Evolutionary conservation across 2,329 filamentous ascomycete species (phyloP).

Genomic region (Pseudogymnoascus sp.): DNA sequence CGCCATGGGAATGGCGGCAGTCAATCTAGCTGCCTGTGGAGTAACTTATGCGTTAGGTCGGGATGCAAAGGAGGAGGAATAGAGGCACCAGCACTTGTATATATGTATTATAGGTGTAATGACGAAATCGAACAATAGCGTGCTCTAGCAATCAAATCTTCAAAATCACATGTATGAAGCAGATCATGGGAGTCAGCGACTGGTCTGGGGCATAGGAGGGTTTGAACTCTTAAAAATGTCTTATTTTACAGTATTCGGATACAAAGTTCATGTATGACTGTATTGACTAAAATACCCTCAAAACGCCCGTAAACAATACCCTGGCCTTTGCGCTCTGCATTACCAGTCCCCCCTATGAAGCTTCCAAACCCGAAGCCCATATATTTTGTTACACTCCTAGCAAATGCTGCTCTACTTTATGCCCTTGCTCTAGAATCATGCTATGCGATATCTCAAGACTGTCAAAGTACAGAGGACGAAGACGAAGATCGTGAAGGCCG

Average conservation of each 20-base stretch:
- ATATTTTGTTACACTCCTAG: background rate
- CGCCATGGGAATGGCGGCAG: constrained; percentile 40
- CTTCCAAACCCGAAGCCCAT: background rate
- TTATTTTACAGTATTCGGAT: constrained; percentile 1
- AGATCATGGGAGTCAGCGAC: background rate
- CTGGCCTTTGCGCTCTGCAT: constrained; percentile 22
- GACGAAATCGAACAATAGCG: background rate
- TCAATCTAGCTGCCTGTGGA: constrained; percentile 42
- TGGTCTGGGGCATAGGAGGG: background rate
- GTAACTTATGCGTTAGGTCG: constrained; percentile 42
- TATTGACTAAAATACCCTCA: constrained; percentile 12
- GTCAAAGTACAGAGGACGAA: constrained; percentile 8
- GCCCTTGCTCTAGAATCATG: constrained; percentile 3
- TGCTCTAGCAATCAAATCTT: background rate
- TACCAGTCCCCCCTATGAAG: constrained; percentile 14
- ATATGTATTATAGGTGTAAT: constrained; percentile 5
- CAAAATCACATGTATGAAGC: background rate
- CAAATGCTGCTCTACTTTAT: constrained; percentile 3
- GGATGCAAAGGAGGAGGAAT: constrained; percentile 26
- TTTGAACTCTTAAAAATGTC: background rate
- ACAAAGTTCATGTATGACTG: background rate
- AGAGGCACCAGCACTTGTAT: background rate
- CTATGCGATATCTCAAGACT: constrained; percentile 6
- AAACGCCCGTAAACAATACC: constrained; percentile 14
- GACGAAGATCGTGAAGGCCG: background rate